Conservation (phyloP, 2,329 filamentous ascomycete species). For the Didymella arachidicola region DNA sequence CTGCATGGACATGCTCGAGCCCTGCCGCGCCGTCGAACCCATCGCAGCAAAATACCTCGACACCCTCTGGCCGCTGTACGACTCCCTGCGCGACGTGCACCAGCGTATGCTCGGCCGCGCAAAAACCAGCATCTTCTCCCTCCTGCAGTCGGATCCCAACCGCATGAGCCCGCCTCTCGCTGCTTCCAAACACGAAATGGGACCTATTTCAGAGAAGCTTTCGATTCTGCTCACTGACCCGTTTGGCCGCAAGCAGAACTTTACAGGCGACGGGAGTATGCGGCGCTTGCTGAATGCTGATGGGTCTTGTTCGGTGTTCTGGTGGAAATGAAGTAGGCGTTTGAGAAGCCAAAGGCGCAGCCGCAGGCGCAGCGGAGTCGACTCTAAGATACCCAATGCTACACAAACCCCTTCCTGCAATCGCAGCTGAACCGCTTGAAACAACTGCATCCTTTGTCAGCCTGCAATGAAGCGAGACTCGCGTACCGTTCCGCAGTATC, state of each 20-base stretch:
- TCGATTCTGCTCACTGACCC: constrained; percentile 46
- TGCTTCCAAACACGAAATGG: constrained; percentile 45
- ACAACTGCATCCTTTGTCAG: background rate
- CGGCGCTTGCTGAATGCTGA: constrained; percentile 44
- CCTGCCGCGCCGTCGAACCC: constrained; percentile 42
- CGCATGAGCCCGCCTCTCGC: constrained; percentile 39
- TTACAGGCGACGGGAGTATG: constrained; percentile 32
- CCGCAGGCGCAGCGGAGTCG: background rate
- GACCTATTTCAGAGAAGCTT: constrained; percentile 47
- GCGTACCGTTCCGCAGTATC: background rate
- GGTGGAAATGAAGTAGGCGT: constrained; percentile 42
- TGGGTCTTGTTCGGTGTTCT: constrained; percentile 45
- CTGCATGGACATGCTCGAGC: constrained; percentile 49
- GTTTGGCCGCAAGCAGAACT: constrained; percentile 46
- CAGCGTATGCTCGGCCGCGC: constrained; percentile 42
- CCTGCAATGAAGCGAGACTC: background rate
- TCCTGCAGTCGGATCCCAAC: constrained; percentile 39
- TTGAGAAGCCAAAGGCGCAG: too few species aligned
- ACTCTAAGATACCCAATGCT: constrained; percentile 4
- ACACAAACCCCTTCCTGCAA: background rate
- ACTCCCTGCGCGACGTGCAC: constrained; percentile 43
- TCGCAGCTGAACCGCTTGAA: background rate
- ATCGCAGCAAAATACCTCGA: constrained; percentile 45
- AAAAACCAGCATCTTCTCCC: constrained; percentile 48
- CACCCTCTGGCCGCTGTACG: constrained; percentile 47